Percentiles rank a stretch among this genome's conserved stretches.
Conservation (phyloP, 2,329 filamentous ascomycete genomes). For the Apiospora malaysiana region DNA sequence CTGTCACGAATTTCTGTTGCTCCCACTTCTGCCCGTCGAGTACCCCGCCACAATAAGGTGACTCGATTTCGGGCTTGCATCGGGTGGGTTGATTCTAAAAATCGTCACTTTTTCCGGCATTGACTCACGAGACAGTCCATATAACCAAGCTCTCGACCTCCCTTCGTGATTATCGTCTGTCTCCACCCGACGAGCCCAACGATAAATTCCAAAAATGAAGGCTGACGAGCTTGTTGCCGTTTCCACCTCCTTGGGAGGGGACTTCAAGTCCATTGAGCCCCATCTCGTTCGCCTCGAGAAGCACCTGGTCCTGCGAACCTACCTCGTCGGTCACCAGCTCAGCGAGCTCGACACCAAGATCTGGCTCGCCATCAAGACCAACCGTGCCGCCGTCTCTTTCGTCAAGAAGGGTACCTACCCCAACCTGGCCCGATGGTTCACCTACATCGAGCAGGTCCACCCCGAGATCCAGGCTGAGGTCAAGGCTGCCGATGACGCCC, state of each 20-base stretch:
- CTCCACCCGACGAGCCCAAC: constrained; percentile 20
- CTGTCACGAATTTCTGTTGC: constrained; percentile 9
- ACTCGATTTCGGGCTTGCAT: constrained; percentile 17
- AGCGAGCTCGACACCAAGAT: constrained; percentile 80
- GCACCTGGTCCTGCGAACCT: constrained; percentile 85
- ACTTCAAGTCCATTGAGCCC: constrained; percentile 84
- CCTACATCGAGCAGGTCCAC: constrained; percentile 80
- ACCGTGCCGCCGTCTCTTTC: constrained; percentile 82
- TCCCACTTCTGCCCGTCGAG: not conserved
- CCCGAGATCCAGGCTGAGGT: constrained; percentile 76
- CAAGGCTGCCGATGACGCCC: constrained; percentile 71
- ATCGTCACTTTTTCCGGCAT: constrained; percentile 20
- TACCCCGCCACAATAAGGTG: constrained; percentile 22
- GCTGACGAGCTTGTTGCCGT: constrained; percentile 60
- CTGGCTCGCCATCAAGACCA: constrained; percentile 83
- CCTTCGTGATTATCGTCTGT: constrained; percentile 5
- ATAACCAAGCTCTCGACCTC: constrained; percentile 10
- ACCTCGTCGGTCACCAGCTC: constrained; percentile 81
- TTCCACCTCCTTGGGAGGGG: constrained; percentile 58
- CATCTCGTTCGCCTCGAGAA: constrained; percentile 80
- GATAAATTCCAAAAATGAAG: constrained; percentile 56
- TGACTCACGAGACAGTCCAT: constrained; percentile 17
- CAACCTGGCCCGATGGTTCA: constrained; percentile 87
- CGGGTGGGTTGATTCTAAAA: constrained; percentile 15
- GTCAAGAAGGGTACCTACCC: constrained; percentile 78